Conservation (phyloP, 768 basidiomycete species). For the Coprinellus micaceus region DNA sequence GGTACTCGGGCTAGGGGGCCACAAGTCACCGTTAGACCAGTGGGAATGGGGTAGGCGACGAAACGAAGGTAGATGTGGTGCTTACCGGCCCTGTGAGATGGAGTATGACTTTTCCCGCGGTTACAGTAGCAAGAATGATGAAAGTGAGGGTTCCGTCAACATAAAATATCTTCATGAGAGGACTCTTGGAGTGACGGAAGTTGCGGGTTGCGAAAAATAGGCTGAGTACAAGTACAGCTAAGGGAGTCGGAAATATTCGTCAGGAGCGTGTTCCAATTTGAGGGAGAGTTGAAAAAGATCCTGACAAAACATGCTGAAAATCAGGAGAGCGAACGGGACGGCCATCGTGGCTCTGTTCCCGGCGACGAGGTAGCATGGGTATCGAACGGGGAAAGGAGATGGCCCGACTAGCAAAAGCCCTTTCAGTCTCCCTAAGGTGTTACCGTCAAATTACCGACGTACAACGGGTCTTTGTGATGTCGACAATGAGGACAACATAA, state of each 20-base stretch:
- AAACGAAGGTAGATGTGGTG: too few relatives aligned
- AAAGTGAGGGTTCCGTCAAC: background rate
- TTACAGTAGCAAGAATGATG: background rate
- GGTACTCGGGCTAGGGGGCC: background rate
- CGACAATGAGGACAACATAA: background rate
- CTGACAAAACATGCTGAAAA: background rate
- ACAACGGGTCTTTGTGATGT: background rate
- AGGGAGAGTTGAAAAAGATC: background rate
- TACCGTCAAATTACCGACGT: background rate
- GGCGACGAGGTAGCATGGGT: background rate
- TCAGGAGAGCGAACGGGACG: background rate
- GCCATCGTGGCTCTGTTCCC: background rate
- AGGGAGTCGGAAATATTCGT: background rate
- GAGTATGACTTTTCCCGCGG: background rate
- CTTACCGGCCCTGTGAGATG: too few relatives aligned
- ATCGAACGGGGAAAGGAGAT: background rate
- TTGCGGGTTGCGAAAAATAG: background rate
- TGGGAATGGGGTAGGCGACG: background rate
- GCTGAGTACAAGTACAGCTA: conserved; percentile 4
- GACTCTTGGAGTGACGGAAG: background rate
- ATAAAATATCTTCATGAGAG: background rate
- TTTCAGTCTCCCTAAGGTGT: background rate
- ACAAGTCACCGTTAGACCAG: background rate
- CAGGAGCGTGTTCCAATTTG: background rate
- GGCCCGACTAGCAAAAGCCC: background rate